Percentiles rank a stretch among this genome's conserved stretches.
Conservation (phyloP, 1,139 yeast species). For the Casaregolazyma suthepensis region DNA sequence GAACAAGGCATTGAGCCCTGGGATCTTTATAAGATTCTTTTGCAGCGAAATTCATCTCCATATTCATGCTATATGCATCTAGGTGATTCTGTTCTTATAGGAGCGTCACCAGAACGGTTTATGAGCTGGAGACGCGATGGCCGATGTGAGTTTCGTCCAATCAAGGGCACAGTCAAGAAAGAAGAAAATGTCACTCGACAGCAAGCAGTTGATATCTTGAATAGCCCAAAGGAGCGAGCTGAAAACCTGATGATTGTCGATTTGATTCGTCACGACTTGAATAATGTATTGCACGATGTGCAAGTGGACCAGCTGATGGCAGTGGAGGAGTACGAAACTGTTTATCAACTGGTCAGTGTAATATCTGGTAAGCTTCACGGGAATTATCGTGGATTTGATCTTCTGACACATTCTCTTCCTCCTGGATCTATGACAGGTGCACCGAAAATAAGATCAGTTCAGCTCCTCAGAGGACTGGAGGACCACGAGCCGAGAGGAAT, state of each 20-base stretch:
- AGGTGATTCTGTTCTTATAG: constrained; percentile 62
- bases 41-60: constrained; percentile 82
- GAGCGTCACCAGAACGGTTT: constrained; percentile 94
- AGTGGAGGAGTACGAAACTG: constrained; percentile 88
- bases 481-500: constrained; percentile 61
- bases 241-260: constrained; percentile 98
- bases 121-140: constrained; percentile 61
- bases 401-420: constrained; percentile 73
- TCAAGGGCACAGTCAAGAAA: constrained; percentile 89
- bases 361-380: constrained; percentile 55
- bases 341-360: constrained; percentile 86
- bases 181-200: constrained; percentile 39
- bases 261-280: constrained; percentile 85
- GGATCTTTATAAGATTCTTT: constrained; percentile 71
- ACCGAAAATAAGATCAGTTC: constrained; percentile 90
- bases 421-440: constrained; percentile 99
- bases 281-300: constrained; percentile 61
- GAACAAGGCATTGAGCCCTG: constrained; percentile 44
- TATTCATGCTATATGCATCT: constrained; percentile 77
- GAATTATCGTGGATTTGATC: constrained; percentile 64
- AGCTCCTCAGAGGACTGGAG: constrained; percentile 57
- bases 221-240: constrained; percentile 89
- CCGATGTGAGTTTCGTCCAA: constrained; percentile 78
- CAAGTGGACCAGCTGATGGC: constrained; percentile 74
- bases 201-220: constrained; percentile 57